Evolutionary conservation across 2,329 filamentous ascomycete genomes (phyloP).

Genomic region (Ramichloridium luteum): DNA sequence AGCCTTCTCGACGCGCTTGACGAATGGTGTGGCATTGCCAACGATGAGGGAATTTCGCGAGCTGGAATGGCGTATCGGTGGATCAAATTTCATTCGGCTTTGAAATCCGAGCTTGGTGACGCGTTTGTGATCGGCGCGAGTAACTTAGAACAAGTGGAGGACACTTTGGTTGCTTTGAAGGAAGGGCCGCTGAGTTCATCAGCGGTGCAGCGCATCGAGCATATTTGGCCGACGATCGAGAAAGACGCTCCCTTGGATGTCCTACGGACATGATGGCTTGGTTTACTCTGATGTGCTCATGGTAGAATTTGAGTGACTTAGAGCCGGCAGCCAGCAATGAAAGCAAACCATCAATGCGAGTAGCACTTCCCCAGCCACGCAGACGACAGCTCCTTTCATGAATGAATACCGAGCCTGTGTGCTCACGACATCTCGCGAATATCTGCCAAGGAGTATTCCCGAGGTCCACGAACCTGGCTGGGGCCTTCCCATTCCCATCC

Average conservation of each 20-base stretch:
- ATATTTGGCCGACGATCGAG: constrained; percentile 26
- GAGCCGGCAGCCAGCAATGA: too few species aligned
- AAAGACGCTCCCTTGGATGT: constrained; percentile 26
- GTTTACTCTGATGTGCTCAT: too few species aligned
- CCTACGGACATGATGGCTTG: too few species aligned
- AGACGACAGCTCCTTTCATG: too few species aligned
- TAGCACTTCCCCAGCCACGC: too few species aligned
- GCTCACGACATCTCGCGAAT: too few species aligned
- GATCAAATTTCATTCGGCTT: constrained; percentile 31
- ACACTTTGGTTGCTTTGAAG: constrained; percentile 1
- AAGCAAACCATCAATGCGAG: too few species aligned
- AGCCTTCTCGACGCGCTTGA: constrained; percentile 3
- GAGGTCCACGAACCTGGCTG: too few species aligned
- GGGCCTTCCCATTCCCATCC: too few species aligned
- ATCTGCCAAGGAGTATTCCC: too few species aligned
- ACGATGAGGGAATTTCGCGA: constrained; percentile 1
- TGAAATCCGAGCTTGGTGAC: constrained; percentile 25
- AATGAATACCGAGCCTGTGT: too few species aligned
- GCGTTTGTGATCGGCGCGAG: constrained; percentile 27
- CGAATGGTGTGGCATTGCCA: constrained; percentile 2
- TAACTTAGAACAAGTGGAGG: constrained; percentile 10
- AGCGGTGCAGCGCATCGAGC: constrained; percentile 22
- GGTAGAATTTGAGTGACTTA: constrained; percentile 1
- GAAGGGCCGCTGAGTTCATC: constrained; percentile 18
- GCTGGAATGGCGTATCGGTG: constrained; percentile 29